Evolutionary conservation across 495 filamentous ascomycete species (phyloP).

Genomic region (Daldinia caldariorum): DNA sequence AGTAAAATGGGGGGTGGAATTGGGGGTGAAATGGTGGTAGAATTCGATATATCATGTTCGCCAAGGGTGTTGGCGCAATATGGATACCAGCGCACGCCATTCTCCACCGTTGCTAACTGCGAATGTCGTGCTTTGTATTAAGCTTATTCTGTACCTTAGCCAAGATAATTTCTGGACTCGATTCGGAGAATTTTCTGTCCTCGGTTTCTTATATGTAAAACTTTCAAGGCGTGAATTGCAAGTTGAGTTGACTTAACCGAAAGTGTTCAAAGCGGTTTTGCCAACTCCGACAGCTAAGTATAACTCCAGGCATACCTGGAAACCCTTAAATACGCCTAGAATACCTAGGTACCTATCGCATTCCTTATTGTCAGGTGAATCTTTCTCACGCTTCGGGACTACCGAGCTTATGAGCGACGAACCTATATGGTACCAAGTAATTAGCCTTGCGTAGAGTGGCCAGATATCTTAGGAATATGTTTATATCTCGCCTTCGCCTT

Average conservation of each 20-base stretch:
- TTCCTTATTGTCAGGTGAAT: too few species aligned
- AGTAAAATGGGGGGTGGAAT: background rate
- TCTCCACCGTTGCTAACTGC: conserved; percentile 10
- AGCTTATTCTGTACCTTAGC: conserved; percentile 10
- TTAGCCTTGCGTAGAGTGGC: too few species aligned
- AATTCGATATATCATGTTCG: conserved; percentile 1
- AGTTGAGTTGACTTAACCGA: background rate
- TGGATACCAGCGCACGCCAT: conserved; percentile 22
- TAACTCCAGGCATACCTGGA: too few species aligned
- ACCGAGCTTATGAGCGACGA: too few species aligned
- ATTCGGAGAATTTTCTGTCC: background rate
- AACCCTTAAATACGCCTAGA: too few species aligned
- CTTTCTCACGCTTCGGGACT: too few species aligned
- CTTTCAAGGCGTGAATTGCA: background rate
- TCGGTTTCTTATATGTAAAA: background rate
- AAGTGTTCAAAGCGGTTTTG: too few species aligned
- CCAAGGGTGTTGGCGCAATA: conserved; percentile 18
- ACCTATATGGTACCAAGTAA: too few species aligned
- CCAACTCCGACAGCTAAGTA: too few species aligned
- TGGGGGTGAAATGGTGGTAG: background rate
- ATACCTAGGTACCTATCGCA: too few species aligned
- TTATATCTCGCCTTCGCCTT: too few species aligned
- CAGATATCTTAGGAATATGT: too few species aligned
- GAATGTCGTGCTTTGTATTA: conserved; percentile 38
- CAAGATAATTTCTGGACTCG: conserved; percentile 3